Base-by-base conservation (phyloP, 306 rosid species). In the Betula pendula region DNA sequence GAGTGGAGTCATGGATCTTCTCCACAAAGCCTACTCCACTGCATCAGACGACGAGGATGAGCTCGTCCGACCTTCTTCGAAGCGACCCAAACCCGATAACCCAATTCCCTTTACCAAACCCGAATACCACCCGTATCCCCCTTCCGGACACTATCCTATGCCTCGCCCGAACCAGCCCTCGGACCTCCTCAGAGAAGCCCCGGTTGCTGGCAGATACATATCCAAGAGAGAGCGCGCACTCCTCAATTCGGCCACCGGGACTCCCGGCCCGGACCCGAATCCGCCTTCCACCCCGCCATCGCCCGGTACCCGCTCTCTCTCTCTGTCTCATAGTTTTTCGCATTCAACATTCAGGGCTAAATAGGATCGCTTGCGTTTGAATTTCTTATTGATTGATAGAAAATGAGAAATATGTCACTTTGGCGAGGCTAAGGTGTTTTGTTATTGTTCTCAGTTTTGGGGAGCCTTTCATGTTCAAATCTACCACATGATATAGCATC, bases 201-300 rank as follows among this genome's bases (percentile, higher is more conserved):
- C 77, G 71, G 76, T 90, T 79, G 78, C 96, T 8, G 95, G 96
- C 14, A 82, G 89, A 63, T 92, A 92, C 79, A 65, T 94, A 68
- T 94, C 98, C 48, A 92, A 94, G 84, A 88, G 96, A 79, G 90
- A 94, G 83, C 84, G 96, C 44, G 87, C 95, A 9, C 82, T 82
- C 16, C 49, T 81, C 24, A 72, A 14, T 45, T 49, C 84, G 45
- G 67, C 75, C 12, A 66, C 91, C 1, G 24, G 66, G 65, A 56
- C 68, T 70, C 76, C 84, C 38, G 68, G 84, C 19, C 83, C 86
- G 3, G 8, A 40, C 15, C 79, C 80, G 29, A 42, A 70, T 70
- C 72, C 85, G 1, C 69, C 84, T 35, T 22, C 84, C 12, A 76
- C 85, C 74, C 27, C 83, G 20, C 72, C 78, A 25, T 77, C 79